Base-by-base conservation (phyloP, 1,139 yeast genomes). In the Blastobotrys buckinghamii region DNA sequence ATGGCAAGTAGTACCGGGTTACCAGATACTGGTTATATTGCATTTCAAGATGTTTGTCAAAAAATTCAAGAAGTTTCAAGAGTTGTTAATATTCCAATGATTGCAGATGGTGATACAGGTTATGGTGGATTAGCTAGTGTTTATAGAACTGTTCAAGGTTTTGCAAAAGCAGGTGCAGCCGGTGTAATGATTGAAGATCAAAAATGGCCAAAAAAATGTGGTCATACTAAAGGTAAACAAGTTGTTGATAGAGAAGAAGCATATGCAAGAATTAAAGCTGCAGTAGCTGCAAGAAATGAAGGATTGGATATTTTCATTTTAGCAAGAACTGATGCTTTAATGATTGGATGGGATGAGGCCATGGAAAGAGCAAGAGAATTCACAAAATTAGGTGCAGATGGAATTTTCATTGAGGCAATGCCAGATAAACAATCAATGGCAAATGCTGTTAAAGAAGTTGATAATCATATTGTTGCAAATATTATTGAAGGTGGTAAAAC, bases 401-500 rank as follows among this genome's bases (percentile, higher is more conserved):
- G 48, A 16, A 41, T 50, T 20, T 51, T 51, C 22, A 42, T 51
- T 29, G 54, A 51, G 32, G 54, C 54, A 13, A 43, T 52, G 42
- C 51, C 51, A 2, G 54, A 51, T 45, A 40, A 49, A 6, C 45
- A 37, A 1, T 26, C 53, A 1, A 51, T 51, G 54, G 48, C 19
- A 6, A 42, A 33, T 19, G 52, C 53, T 19, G 48, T 41, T 37
- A 39, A 47, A 20, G 51, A 50, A 20, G 43, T 51, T 10, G 49
- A 45, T 32, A 47, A 51, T 30, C 47, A 45, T 20, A 42, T 51
- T 13, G 46, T 50, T 20, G 54, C 54, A 32, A 51, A 51, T 42
- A 51, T 51, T 41, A 51, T 51, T 32, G 54, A 51, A 38, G 54
- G 54, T 13, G 54, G 54, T 44, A 51, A 51, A 49, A 51, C 54